Evolutionary conservation across 2,329 filamentous ascomycete species (phyloP).

Genomic region (Fusarium sp.): DNA sequence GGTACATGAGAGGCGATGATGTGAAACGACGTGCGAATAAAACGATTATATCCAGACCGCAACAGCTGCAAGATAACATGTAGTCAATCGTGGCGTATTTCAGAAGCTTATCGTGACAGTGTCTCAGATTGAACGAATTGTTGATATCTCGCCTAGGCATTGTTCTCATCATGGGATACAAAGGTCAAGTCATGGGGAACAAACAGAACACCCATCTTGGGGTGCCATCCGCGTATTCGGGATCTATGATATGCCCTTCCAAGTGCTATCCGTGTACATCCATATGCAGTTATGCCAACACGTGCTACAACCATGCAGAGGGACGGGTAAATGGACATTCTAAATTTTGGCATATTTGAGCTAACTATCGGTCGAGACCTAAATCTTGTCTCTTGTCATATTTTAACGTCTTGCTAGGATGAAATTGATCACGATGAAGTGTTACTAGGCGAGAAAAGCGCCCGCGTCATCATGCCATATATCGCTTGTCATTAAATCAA

Average conservation of each 20-base stretch:
- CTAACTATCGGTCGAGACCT: background rate
- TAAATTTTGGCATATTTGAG: background rate
- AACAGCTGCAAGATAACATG: conserved; percentile 4
- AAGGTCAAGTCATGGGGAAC: background rate
- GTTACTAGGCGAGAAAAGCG: background rate
- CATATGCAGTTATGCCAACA: background rate
- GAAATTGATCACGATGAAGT: background rate
- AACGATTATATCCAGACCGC: conserved; percentile 18
- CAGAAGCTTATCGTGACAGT: background rate
- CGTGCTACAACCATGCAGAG: background rate
- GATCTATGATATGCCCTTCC: background rate
- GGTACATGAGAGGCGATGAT: background rate
- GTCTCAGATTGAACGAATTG: background rate
- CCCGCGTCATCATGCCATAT: conserved; percentile 33
- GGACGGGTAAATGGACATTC: background rate
- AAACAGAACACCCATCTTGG: background rate
- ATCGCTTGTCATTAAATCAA: background rate
- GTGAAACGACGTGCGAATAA: conserved; percentile 1
- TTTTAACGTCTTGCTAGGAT: conserved; percentile 1
- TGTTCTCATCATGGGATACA: conserved; percentile 3
- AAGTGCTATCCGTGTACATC: background rate
- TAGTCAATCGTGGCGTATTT: conserved; percentile 5
- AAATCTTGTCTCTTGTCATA: conserved; percentile 3
- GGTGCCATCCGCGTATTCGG: conserved; percentile 26
- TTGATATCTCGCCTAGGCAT: conserved; percentile 1